These are phyloP conservation scores for Auxenochlorella pyrenoidosa DNA, from an alignment of 139 green algal genomes.

Conservation along the genomic window DNA sequence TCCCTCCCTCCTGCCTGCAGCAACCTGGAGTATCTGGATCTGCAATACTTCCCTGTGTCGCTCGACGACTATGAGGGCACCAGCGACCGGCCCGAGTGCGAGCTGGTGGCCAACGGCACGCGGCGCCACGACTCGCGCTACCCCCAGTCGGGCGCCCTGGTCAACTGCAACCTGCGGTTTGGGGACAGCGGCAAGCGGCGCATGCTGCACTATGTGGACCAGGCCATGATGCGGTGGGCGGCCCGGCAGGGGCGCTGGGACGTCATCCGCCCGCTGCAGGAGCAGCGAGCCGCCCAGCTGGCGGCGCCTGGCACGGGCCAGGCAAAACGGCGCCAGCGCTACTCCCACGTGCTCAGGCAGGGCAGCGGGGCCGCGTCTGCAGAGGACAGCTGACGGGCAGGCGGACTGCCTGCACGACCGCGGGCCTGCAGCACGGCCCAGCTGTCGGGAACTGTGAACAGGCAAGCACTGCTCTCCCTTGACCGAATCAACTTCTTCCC, in stretches of 20 bases:
- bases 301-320: background rate
- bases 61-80: conserved; percentile 1
- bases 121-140: conserved; percentile 1
- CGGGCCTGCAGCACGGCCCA: too few relatives aligned
- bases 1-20: background rate
- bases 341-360: background rate
- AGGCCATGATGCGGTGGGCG: conserved; percentile 35
- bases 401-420: too few relatives aligned
- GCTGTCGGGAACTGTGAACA: too few relatives aligned
- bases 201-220: conserved; percentile 48
- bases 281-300: conserved; percentile 9
- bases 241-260: conserved; percentile 18
- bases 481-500: too few relatives aligned
- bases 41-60: conserved; percentile 7
- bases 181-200: conserved; percentile 47
- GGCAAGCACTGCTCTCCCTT: too few relatives aligned
- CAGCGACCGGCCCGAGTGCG: conserved; percentile 16
- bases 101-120: background rate
- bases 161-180: conserved; percentile 35
- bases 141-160: background rate
- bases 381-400: too few relatives aligned
- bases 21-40: conserved; percentile 19
- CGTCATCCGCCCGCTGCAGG: conserved; percentile 1
- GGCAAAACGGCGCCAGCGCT: background rate
- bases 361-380: too few relatives aligned